A percentile compares a stretch with the other conserved stretches of the same genome.
phyloP scores from a whole-genome alignment of 768 basidiomycete species.

The Russula griseocarnosa region DNA sequence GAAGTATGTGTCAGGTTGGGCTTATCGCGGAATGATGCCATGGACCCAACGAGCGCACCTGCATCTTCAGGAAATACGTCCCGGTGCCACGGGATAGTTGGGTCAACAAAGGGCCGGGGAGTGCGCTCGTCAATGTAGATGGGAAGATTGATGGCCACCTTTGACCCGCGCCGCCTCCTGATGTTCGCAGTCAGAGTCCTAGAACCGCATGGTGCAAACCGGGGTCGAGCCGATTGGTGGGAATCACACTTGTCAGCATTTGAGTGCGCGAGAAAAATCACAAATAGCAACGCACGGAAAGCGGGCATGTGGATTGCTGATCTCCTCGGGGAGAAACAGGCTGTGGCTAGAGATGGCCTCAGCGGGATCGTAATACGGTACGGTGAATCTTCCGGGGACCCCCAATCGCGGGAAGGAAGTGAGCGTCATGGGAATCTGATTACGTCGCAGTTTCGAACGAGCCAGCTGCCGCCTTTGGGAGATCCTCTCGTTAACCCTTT shows the following conservation, averaged over 20 bases:
- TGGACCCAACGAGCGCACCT: constrained; percentile 44
- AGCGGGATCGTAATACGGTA: constrained; percentile 75
- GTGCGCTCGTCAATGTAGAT: constrained; percentile 86
- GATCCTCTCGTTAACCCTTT: constrained; percentile 4
- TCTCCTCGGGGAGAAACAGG: constrained; percentile 89
- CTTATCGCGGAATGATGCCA: background rate
- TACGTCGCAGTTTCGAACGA: constrained; percentile 71
- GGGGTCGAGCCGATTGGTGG: background rate
- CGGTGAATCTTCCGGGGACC: constrained; percentile 84
- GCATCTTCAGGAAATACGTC: constrained; percentile 78
- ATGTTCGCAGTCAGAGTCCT: constrained; percentile 99
- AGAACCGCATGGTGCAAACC: constrained; percentile 3
- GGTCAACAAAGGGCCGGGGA: constrained; percentile 85
- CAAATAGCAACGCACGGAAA: constrained; percentile 74
- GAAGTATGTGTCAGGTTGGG: constrained; percentile 16
- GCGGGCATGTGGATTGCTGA: constrained; percentile 95
- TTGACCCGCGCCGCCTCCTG: constrained; percentile 81
- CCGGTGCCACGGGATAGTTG: constrained; percentile 86
- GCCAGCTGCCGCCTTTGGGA: constrained; percentile 70
- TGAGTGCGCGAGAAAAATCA: background rate
- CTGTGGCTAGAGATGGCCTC: constrained; percentile 85
- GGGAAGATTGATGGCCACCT: constrained; percentile 93
- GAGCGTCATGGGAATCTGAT: constrained; percentile 88
- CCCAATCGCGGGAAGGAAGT: constrained; percentile 96
- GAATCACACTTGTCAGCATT: background rate